Percentiles rank a stretch among this genome's conserved stretches.
Evolutionary conservation across 2,329 filamentous ascomycete species (phyloP).

Genomic region (Phoma herbarum): DNA sequence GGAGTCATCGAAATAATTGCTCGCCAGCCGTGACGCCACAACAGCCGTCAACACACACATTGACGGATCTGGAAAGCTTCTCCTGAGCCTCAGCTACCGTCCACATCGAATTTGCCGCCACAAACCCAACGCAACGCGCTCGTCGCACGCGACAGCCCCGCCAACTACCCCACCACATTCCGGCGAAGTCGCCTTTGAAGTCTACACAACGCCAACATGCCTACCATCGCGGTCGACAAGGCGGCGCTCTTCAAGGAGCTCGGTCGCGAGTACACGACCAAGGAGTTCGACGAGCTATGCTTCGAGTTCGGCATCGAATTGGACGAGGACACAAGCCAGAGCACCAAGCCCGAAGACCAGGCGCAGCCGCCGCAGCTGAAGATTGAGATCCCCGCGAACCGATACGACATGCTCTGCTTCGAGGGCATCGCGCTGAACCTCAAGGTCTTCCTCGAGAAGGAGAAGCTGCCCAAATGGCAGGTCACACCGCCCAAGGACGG

Average conservation of each 20-base stretch:
- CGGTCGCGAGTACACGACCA: constrained; percentile 87
- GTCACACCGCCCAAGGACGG: constrained; percentile 76
- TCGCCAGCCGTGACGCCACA: constrained; percentile 15
- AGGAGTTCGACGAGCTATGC: constrained; percentile 96
- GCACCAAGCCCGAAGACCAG: constrained; percentile 48
- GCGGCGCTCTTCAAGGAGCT: constrained; percentile 93
- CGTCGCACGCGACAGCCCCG: constrained; percentile 34
- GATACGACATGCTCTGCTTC: constrained; percentile 94
- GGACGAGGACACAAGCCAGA: constrained; percentile 75
- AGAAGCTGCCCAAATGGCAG: constrained; percentile 79
- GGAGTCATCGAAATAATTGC: constrained; percentile 24
- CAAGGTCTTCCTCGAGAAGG: constrained; percentile 88
- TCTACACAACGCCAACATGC: constrained; percentile 68
- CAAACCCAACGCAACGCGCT: constrained; percentile 32
- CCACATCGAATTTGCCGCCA: background rate
- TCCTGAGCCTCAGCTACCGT: background rate
- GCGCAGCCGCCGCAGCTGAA: constrained; percentile 93
- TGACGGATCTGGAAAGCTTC: constrained; percentile 7
- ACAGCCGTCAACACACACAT: constrained; percentile 10
- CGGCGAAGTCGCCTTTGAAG: constrained; percentile 21
- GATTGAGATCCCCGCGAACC: constrained; percentile 97
- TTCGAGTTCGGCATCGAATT: constrained; percentile 99
- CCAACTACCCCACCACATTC: constrained; percentile 44
- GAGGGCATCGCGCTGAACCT: constrained; percentile 96
- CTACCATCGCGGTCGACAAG: constrained; percentile 97